Percentiles rank a stretch among this genome's conserved stretches.
Conservation (phyloP, 2,329 filamentous ascomycete genomes). For the Paracoccidioides brasiliensis region DNA sequence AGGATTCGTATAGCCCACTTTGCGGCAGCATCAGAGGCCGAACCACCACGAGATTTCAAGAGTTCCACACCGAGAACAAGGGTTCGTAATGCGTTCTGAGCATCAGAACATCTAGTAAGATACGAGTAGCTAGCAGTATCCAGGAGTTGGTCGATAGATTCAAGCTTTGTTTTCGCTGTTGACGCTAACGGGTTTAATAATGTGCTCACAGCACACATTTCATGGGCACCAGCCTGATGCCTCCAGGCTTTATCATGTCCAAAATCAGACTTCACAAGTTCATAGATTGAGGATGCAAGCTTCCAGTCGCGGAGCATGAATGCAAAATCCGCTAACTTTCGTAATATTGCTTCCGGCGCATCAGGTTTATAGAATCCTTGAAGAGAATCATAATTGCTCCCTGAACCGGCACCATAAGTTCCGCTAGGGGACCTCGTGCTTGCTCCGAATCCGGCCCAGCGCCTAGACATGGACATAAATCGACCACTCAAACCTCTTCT, state of each 20-base stretch:
- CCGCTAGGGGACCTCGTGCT: conserved; percentile 48
- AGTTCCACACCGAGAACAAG: conserved; percentile 68
- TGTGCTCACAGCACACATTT: conserved; percentile 82
- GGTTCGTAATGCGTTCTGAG: conserved; percentile 68
- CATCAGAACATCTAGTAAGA: conserved; percentile 64
- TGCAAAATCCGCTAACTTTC: conserved; percentile 84
- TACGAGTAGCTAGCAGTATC: conserved; percentile 91
- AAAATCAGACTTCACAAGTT: conserved; percentile 78
- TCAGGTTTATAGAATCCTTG: conserved; percentile 76
- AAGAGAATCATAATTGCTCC: conserved; percentile 60
- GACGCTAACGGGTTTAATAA: conserved; percentile 62
- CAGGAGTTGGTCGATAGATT: conserved; percentile 73
- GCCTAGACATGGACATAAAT: conserved; percentile 88
- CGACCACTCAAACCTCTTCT: conserved; percentile 77
- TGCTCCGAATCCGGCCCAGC: conserved; percentile 71
- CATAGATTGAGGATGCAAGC: conserved; percentile 80
- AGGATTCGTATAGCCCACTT: conserved; percentile 71
- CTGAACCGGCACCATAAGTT: conserved; percentile 29
- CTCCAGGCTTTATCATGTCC: conserved; percentile 94
- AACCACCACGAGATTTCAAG: conserved; percentile 63
- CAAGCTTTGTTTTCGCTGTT: conserved; percentile 62
- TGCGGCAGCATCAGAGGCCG: conserved; percentile 73
- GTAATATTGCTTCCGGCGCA: conserved; percentile 76
- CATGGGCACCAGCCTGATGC: conserved; percentile 83
- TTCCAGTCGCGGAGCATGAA: conserved; percentile 98